Percentiles rank a stretch among this genome's conserved stretches.
phyloP scores from a whole-genome alignment of 2,329 filamentous ascomycete genomes.

The Neocucurbitaria cava region DNA sequence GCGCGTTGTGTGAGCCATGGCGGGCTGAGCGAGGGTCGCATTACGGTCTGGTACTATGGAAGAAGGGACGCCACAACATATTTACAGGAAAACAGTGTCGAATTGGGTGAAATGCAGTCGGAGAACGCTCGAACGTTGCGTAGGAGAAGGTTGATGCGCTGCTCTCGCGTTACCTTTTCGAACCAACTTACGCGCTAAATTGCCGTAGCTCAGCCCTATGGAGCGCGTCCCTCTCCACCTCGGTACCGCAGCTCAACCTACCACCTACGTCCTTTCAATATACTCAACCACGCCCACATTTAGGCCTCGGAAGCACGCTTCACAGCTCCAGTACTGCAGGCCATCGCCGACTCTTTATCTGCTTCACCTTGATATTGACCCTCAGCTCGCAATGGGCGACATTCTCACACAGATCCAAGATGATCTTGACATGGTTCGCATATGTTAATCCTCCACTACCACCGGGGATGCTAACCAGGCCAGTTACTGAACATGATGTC shows the following conservation, averaged over 20 bases:
- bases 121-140: not conserved
- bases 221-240: not conserved
- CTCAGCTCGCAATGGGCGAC: conserved; percentile 66
- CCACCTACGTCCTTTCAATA: not conserved
- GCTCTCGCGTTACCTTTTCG: conserved; percentile 29
- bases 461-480: not conserved
- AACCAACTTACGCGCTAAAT: conserved; percentile 16
- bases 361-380: not conserved
- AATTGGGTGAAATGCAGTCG: conserved; percentile 4
- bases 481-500: conserved; percentile 58
- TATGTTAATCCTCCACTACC: not conserved
- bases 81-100: conserved; percentile 18
- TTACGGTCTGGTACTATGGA: conserved; percentile 22
- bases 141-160: conserved; percentile 7
- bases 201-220: conserved; percentile 29
- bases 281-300: not conserved
- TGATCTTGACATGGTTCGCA: conserved; percentile 76
- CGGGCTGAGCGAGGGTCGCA: conserved; percentile 34
- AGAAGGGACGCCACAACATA: conserved; percentile 22
- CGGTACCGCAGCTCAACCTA: not conserved
- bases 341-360: not conserved
- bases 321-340: not conserved
- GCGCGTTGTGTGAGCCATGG: conserved; percentile 26
- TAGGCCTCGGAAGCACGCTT: not conserved
- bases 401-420: conserved; percentile 84